Base-by-base conservation (phyloP, 257 asterid genomes). In the Ophiorrhiza pumila region DNA sequence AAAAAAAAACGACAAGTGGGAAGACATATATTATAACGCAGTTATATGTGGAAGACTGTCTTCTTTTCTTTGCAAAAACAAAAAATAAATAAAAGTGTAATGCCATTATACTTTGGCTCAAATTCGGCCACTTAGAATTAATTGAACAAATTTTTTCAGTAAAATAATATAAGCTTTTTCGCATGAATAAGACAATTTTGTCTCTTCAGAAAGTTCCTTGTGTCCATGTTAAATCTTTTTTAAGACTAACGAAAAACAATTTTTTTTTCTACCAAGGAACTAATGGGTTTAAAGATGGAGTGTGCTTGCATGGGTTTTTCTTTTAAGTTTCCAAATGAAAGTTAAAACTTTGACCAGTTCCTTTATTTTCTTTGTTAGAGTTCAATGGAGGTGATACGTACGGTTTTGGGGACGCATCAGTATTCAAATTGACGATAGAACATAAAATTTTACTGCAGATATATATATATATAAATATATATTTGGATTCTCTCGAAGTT, bases 1-100 rank as follows among this genome's bases (percentile, higher is more conserved):
- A 68, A 14, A 47, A 67, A 14, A 47, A 67, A 45, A 47, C 3
- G 20, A 31, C 73, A 20, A 61, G 73, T 52, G 45, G 63, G 23
- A 63, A 61, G 3, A 59, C 31, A 10, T 20, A 60, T 60, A 14
- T 39, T 31, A 10, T 59, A 25, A 15, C 15, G 17, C 12, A 15
- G 50, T 45, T 13, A 13, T 45, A n/a, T n/a, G n/a, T n/a, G n/a
- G n/a, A n/a, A n/a, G n/a, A n/a, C n/a, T n/a, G n/a, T n/a, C n/a
- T 52, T 52, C 1, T 10, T 52, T 2, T 2, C 5, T 49, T 45
- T 45, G 50, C 50, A 45, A 45, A 5, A 8, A 45, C n/a, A n/a
- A n/a, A n/a, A n/a, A n/a, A n/a, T n/a, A n/a, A n/a, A n/a, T n/a
- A 45, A 45, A 45, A 15, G 50, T 45, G 22, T 13, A 12, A 17